Evolutionary conservation across 1,139 yeast genomes (phyloP).

Genomic region (Tardiomyces depauwii): DNA sequence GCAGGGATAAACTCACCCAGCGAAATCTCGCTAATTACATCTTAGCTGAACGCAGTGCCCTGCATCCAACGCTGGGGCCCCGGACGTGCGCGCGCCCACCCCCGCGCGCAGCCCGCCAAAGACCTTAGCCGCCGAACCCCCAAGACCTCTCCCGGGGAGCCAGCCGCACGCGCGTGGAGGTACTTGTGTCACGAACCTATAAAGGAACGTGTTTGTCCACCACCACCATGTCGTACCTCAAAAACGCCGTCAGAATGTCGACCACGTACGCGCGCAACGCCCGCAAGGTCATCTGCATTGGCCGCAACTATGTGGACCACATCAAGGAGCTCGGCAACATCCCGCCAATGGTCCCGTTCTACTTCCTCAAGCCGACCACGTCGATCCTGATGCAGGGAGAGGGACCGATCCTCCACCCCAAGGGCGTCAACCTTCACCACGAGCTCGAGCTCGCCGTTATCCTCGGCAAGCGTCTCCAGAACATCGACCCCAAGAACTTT

Average conservation of each 20-base stretch:
- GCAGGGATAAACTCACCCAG: no score
- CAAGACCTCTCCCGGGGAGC: no score
- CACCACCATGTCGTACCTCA: neutral
- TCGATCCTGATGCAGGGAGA: slow-evolving; percentile 37
- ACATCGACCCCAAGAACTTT: slow-evolving; percentile 46
- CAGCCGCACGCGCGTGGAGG: no score
- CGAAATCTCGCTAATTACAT: no score
- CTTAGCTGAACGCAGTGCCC: no score
- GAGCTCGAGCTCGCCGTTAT: slow-evolving; percentile 87
- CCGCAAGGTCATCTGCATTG: slow-evolving; percentile 82
- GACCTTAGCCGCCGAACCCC: neutral
- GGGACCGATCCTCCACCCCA: slow-evolving; percentile 78
- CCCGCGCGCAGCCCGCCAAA: neutral
- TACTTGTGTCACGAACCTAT: no score
- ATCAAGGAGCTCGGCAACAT: slow-evolving; percentile 78
- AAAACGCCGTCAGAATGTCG: neutral
- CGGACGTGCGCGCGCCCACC: no score
- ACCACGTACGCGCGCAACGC: slow-evolving; percentile 47
- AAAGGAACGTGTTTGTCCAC: no score
- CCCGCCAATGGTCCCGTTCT: slow-evolving; percentile 70
- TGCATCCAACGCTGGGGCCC: no score
- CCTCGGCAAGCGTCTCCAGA: slow-evolving; percentile 50
- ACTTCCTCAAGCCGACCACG: slow-evolving; percentile 70
- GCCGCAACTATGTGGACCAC: slow-evolving; percentile 93
- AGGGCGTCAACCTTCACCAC: slow-evolving; percentile 74